Evolutionary conservation across 768 basidiomycete genomes (phyloP), one percentile per base, ranked within the genome.

Genomic region (Sarcomyxa edulis): DNA sequence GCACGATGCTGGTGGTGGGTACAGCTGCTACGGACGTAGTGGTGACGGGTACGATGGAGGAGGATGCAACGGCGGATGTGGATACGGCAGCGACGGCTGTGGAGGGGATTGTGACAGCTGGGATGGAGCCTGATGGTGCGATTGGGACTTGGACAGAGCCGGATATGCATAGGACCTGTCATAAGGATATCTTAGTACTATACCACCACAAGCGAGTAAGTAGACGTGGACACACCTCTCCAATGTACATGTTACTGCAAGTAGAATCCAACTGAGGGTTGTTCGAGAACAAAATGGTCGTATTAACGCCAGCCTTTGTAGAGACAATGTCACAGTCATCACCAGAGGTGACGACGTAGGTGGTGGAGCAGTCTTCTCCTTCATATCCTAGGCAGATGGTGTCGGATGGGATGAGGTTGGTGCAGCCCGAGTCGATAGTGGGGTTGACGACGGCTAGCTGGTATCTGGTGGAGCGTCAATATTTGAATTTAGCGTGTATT

Each of bases 171-270:
- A n/a, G n/a, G n/a, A n/a, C n/a, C n/a, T n/a, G n/a, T n/a, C n/a
- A n/a, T n/a, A n/a, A n/a, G n/a, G n/a, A n/a, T n/a, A n/a, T n/a
- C n/a, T n/a, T n/a, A n/a, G n/a, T n/a, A n/a, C n/a, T n/a, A n/a
- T n/a, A n/a, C n/a, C n/a, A n/a, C n/a, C n/a, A n/a, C n/a, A n/a
- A n/a, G n/a, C n/a, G n/a, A n/a, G n/a, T n/a, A n/a, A n/a, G n/a
- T n/a, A 24, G 20, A 23, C 24, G 15, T 19, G 33, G 30, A 64
- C 71, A 39, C 35, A 87, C 86, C 75, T 88, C 81, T 52, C 80
- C 84, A 41, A 82, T 52, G 60, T 87, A 86, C 56, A 90, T 65
- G 65, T 88, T 88, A 47, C 48, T 60, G 58, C 78, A 84, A 0
- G 54, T 62, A 1, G 32, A 2, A 49, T 76, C 46, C 48, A 89